Conservation (phyloP, 2,329 filamentous ascomycete genomes). For the Clonostachys rhizophaga region DNA sequence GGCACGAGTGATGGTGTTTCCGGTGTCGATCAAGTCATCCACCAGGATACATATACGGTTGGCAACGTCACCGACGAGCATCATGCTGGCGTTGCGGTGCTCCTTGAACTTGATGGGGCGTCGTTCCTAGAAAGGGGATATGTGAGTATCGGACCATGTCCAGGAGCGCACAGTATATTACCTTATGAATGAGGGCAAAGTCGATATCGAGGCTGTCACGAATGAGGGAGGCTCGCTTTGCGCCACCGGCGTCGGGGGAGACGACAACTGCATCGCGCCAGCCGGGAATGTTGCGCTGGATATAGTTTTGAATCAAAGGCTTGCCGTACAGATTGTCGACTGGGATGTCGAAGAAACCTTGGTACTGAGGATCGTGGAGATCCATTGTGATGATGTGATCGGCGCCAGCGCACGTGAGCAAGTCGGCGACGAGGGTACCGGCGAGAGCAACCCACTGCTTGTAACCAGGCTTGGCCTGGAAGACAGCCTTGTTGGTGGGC, state of each 20-base stretch:
- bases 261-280: constrained; percentile 87
- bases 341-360: constrained; percentile 98
- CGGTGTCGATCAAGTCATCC: constrained; percentile 92
- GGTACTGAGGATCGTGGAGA: constrained; percentile 91
- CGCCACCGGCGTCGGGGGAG: constrained; percentile 92
- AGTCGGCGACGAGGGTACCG: constrained; percentile 88
- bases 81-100: constrained; percentile 90
- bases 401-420: constrained; percentile 90
- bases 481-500: constrained; percentile 47
- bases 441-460: constrained; percentile 99
- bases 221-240: constrained; percentile 92
- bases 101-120: constrained; percentile 84
- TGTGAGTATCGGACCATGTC: constrained; percentile 12
- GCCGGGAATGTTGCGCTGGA: constrained; percentile 77
- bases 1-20: constrained; percentile 93
- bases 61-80: constrained; percentile 84
- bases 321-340: constrained; percentile 96
- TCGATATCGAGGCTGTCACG: constrained; percentile 90
- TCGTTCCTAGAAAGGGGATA: constrained; percentile 59
- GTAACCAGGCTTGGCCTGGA: constrained; percentile 85
- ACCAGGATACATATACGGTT: constrained; percentile 83
- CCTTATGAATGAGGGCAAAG: constrained; percentile 98
- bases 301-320: constrained; percentile 65
- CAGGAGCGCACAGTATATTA: constrained; percentile 10
- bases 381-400: constrained; percentile 99